A percentile compares a stretch with the other conserved stretches of the same genome.
Evolutionary conservation across 2,329 filamentous ascomycete genomes (phyloP).

Genomic region (Chrysosporium queenslandicum): DNA sequence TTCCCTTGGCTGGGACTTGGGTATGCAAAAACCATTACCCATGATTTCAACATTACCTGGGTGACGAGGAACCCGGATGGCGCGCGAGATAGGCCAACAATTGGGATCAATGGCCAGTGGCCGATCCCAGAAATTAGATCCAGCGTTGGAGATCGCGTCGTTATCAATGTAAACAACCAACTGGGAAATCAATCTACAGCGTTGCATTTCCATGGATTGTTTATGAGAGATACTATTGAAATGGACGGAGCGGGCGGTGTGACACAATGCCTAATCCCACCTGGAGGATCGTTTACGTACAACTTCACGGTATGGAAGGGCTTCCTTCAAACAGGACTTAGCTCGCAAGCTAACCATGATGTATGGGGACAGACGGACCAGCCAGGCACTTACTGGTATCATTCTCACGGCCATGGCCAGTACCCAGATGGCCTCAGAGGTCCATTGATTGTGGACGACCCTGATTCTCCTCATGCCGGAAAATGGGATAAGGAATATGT

Average conservation of each 20-base stretch:
- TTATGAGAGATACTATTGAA: constrained; percentile 46
- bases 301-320: constrained; percentile 11
- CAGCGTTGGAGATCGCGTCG: constrained; percentile 9
- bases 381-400: constrained; percentile 27
- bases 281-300: constrained; percentile 26
- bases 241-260: constrained; percentile 21
- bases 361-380: constrained; percentile 20
- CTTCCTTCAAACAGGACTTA: too few relatives aligned
- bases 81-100: constrained; percentile 9
- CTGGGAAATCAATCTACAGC: constrained; percentile 16
- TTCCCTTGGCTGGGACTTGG: neutral
- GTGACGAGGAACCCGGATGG: constrained; percentile 11
- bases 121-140: constrained; percentile 12
- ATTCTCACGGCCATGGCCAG: constrained; percentile 25
- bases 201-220: constrained; percentile 55
- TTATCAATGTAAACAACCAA: constrained; percentile 10
- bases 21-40: constrained; percentile 8
- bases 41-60: constrained; percentile 15
- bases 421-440: constrained; percentile 26
- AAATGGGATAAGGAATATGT: constrained; percentile 51
- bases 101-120: constrained; percentile 14
- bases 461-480: constrained; percentile 44
- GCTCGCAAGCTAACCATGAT: constrained; percentile 11
- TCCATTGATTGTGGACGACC: constrained; percentile 30
- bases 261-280: constrained; percentile 32